These are phyloP conservation scores for Trichoderma lentiforme DNA, from an alignment of 2,329 filamentous ascomycete species.

Conservation along the genomic window DNA sequence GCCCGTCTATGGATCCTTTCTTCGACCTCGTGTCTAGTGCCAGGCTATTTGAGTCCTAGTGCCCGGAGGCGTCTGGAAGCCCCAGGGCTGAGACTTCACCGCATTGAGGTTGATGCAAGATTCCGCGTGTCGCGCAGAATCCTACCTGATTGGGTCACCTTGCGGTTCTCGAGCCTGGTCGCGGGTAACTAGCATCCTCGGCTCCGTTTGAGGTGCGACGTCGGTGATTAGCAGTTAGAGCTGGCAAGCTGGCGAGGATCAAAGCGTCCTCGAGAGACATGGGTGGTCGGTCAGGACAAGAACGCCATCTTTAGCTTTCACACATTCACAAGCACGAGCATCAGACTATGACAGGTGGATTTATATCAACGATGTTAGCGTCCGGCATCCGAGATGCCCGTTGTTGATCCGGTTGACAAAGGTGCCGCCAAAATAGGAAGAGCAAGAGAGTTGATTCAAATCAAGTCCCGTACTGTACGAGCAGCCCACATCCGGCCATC, in stretches of 20 bases:
- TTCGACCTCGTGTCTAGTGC: not conserved
- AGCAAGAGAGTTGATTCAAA: not conserved
- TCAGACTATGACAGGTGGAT: not conserved
- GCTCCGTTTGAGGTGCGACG: constrained; percentile 1
- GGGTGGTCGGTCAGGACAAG: not conserved
- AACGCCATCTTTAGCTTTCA: not conserved
- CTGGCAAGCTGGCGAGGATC: not conserved
- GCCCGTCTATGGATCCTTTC: not conserved
- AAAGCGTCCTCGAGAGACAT: not conserved
- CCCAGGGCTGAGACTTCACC: constrained; percentile 6
- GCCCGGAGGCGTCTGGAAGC: not conserved
- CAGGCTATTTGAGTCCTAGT: constrained; percentile 9
- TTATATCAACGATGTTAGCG: constrained; percentile 1
- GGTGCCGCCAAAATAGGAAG: not conserved
- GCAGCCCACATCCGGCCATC: not conserved
- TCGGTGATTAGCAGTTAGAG: constrained; percentile 7
- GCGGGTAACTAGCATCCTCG: not conserved
- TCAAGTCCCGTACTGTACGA: not conserved
- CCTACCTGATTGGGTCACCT: constrained; percentile 7
- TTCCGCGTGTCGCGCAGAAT: constrained; percentile 13
- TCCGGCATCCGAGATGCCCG: not conserved
- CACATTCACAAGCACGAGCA: not conserved
- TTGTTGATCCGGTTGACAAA: not conserved
- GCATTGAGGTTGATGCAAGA: constrained; percentile 12
- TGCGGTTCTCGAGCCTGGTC: not conserved